Base-by-base conservation (phyloP, 2,329 filamentous ascomycete species). In the Macroventuria anomochaeta region DNA sequence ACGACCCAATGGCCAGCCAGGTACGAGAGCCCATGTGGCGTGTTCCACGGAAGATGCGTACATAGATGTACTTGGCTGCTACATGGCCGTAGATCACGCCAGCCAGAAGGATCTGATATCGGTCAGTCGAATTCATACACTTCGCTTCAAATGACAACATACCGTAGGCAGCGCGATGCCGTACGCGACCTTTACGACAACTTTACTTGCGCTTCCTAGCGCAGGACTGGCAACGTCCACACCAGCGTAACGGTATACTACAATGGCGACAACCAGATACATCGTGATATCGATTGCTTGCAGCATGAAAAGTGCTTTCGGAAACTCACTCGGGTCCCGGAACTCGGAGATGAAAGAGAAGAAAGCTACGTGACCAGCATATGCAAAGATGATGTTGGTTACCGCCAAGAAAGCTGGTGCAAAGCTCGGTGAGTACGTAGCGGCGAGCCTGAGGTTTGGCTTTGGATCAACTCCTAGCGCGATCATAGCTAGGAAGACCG, bases 381-480 rank as follows among this genome's bases (percentile, higher is more conserved):
- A 91, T 44, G 88, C 86, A 59, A 90, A 88, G 59, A 88, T 80
- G 49, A 90, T 89, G 75, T 89, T 89, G 12, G 65, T 58, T 7
- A 67, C 65, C 5, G 61, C 51, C 13, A 64, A 46, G 32, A 70
- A 62, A 29, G 62, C 64, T 31, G 55, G 46, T 8, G 57, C 53
- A 28, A 65, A 62, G 31, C 48, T 17, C n/a, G 56, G 56, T 31
- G 40, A 47, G 29, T 56, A 51, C 11, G 63, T 59, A 18, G 64
- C 59, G 8, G 58, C 32, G 5, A 67, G 48, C 31, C 55, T 49
- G 20, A 61, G 58, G 25, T 60, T 58, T 37, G 73, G 73, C 7
- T 77, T 39, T 17, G 61, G 58, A 31, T 71, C 64, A 37, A 88
- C 68, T 2, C 85, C 86, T 3, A 88, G 82, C 8, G 80, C 85